Conservation (phyloP, 2,329 filamentous ascomycete genomes). For the Xylaria sp. region DNA sequence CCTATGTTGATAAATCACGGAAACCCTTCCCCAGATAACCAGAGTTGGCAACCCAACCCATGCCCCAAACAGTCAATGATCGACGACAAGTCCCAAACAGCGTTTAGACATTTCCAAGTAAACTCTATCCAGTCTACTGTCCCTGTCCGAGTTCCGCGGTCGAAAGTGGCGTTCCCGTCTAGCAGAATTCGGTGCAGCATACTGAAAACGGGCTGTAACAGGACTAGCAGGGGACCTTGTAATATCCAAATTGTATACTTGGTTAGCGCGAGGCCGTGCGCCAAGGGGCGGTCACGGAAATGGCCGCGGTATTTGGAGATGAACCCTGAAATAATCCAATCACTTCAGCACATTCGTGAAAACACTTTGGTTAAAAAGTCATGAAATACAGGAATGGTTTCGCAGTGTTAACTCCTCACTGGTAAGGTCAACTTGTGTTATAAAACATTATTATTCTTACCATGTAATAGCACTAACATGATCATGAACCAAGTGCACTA, state of each 20-base stretch:
- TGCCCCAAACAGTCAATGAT: conserved; percentile 10
- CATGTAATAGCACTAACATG: too few relatives aligned
- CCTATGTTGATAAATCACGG: conserved; percentile 23
- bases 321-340: not conserved
- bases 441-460: too few relatives aligned
- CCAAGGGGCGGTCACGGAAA: conserved; percentile 4
- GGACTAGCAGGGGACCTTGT: conserved; percentile 19
- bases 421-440: too few relatives aligned
- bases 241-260: conserved; percentile 8
- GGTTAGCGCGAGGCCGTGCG: not conserved
- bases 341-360: not conserved
- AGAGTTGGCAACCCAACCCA: conserved; percentile 5
- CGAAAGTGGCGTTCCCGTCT: not conserved
- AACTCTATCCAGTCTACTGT: conserved; percentile 1
- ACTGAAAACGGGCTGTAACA: conserved; percentile 21
- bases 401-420: too few relatives aligned
- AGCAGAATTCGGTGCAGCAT: conserved; percentile 2
- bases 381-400: not conserved
- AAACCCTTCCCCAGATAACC: conserved; percentile 18
- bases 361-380: conserved; percentile 2
- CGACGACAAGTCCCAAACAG: conserved; percentile 7
- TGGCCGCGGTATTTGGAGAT: not conserved
- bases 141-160: not conserved
- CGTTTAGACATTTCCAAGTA: not conserved
- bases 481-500: not conserved